These are phyloP conservation scores for Magnolia kwangsiensis DNA, from an alignment of 164 flowering plant genomes.

Conservation along the genomic window DNA sequence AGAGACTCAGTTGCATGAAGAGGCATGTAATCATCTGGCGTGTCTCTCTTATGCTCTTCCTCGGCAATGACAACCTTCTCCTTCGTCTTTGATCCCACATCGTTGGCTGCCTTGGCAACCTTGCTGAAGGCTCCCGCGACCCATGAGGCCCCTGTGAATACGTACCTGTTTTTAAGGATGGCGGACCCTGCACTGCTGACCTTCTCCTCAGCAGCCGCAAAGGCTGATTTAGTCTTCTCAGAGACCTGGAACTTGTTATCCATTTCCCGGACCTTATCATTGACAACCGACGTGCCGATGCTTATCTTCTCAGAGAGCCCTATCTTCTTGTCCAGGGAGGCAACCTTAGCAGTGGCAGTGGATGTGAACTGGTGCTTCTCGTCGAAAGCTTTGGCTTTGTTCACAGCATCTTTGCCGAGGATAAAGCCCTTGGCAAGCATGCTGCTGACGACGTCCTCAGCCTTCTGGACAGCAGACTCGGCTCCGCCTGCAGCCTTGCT, in stretches of 20 bases:
- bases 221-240: slow-evolving; percentile 85
- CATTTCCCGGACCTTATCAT: slow-evolving; percentile 77
- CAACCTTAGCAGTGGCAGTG: slow-evolving; percentile 82
- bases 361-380: slow-evolving; percentile 82
- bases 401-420: slow-evolving; percentile 81
- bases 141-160: slow-evolving; percentile 74
- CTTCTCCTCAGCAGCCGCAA: slow-evolving; percentile 80
- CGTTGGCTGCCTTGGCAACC: slow-evolving; percentile 90
- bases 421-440: slow-evolving; percentile 90
- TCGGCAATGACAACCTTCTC: slow-evolving; percentile 63
- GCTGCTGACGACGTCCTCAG: slow-evolving; percentile 86
- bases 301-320: slow-evolving; percentile 76
- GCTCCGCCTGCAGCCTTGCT: slow-evolving; percentile 37
- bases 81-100: slow-evolving; percentile 77
- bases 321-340: slow-evolving; percentile 76
- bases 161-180: slow-evolving; percentile 79
- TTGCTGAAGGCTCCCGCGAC: slow-evolving; percentile 76
- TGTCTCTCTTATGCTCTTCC: slow-evolving; percentile 53
- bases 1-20: slow-evolving; percentile 59
- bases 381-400: slow-evolving; percentile 79
- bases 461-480: slow-evolving; percentile 74
- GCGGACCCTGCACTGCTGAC: slow-evolving; percentile 87
- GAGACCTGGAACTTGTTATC: slow-evolving; percentile 90
- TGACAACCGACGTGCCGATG: slow-evolving; percentile 63
- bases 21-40: slow-evolving; percentile 59